Base-by-base conservation (phyloP, 805 yeast species). In the Lipomyces kockii region DNA sequence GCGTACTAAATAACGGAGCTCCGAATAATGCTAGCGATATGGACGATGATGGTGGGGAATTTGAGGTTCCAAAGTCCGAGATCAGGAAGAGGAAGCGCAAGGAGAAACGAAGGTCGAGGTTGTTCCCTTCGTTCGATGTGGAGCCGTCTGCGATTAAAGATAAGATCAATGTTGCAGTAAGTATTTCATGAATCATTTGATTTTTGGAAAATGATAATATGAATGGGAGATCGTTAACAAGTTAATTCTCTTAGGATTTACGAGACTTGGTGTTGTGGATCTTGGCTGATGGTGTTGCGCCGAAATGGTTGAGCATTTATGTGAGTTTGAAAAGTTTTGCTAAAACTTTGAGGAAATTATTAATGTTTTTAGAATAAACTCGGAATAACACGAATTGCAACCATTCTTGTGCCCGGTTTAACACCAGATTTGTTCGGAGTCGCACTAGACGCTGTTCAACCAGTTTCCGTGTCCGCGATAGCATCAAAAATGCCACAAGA, bases 351-450 rank as follows among this genome's bases (percentile, higher is more conserved):
- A 27, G 34, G 8, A 25, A 20, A 74, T 1, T 14, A 14, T n/a
- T 52, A 32, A 35, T 63, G 20, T 51, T 46, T 8, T 12, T 52
- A 70, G 72, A 87, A 89, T 70, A 78, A 85, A 59, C 72, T 75
- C 25, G 76, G 81, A 2, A 79, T 90, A 1, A 75, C 81, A n/a
- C 86, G 85, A 66, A 83, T 88, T 2, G 86, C 89, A 0, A 78
- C 86, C 29, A 76, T 90, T 3, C 79, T 87, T 61, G 84, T 86
- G 3, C 91, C 95, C 0, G 97, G 97, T 0, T 76, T 92, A 12
- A 79, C 82, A 14, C 76, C 80, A 2, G 72, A 76, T 2, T 83
- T 84, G 67, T 85, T 87, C 71, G 83, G 84, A 0, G 66, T 75
- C 27, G 9, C 62, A 14, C 60, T 35, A 12, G 69, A 72, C 20